Conservation (phyloP, 345 rosid genomes). For the Aethionema arabicum region DNA sequence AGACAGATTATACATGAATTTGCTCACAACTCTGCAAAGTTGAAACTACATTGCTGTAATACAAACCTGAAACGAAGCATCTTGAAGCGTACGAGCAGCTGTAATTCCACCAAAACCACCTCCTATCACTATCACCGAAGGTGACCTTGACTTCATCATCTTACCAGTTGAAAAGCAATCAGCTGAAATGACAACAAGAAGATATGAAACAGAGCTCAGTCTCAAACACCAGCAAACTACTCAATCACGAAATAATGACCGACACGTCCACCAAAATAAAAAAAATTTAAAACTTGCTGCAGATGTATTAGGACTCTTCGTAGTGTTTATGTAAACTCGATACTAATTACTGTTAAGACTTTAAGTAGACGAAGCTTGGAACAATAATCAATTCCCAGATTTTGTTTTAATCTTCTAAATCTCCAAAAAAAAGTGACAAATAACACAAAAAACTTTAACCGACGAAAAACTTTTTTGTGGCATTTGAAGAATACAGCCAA, state of each 20-base stretch:
- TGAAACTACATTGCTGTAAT: not conserved
- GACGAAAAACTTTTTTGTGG: slow-evolving; percentile 25
- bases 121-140: slow-evolving; percentile 88
- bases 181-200: slow-evolving; percentile 33
- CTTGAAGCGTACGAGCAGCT: slow-evolving; percentile 88
- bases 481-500: slow-evolving; percentile 19
- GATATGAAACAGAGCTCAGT: not conserved
- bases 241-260: slow-evolving; percentile 9
- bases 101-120: slow-evolving; percentile 88
- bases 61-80: slow-evolving; percentile 83
- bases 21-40: not conserved
- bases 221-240: too few species aligned
- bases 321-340: not conserved
- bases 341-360: not conserved
- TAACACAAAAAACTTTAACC: slow-evolving; percentile 36
- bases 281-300: not conserved
- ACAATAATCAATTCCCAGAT: too few species aligned
- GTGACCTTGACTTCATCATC: slow-evolving; percentile 57
- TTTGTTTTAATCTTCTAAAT: not conserved
- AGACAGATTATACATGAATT: not conserved
- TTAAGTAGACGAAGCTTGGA: not conserved
- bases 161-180: slow-evolving; percentile 54
- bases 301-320: too few species aligned
- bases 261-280: not conserved
- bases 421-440: not conserved